Percentiles rank a stretch among this genome's conserved stretches.
Evolutionary conservation across 2,329 filamentous ascomycete genomes (phyloP).

Genomic region (Sphaerulina musiva): DNA sequence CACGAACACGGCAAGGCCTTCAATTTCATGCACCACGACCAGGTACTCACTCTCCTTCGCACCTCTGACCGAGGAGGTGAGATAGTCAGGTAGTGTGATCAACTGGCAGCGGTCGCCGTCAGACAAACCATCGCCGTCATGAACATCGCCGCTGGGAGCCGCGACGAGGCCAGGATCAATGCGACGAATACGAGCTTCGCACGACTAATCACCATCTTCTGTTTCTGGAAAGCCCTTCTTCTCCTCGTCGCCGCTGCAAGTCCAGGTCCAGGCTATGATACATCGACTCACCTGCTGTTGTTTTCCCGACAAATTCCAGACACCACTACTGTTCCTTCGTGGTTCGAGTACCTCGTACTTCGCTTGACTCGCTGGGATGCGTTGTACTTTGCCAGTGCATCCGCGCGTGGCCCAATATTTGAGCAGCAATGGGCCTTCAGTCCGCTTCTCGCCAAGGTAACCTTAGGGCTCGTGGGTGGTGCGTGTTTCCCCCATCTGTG

Average conservation of each 20-base stretch:
- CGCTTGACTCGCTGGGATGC: slow-evolving; percentile 74
- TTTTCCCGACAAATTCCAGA: slow-evolving; percentile 34
- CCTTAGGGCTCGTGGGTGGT: slow-evolving; percentile 40
- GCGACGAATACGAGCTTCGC: slow-evolving; percentile 10
- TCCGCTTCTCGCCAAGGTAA: slow-evolving; percentile 46
- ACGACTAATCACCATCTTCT: slow-evolving; percentile 40
- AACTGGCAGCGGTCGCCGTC: too few relatives aligned
- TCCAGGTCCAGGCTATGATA: slow-evolving; percentile 65
- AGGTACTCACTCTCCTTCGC: too few relatives aligned
- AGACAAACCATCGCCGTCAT: background rate
- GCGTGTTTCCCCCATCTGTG: slow-evolving; percentile 31
- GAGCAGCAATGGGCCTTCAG: slow-evolving; percentile 88
- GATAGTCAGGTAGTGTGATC: too few relatives aligned
- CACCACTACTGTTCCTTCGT: slow-evolving; percentile 13
- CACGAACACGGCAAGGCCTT: background rate
- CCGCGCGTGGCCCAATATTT: slow-evolving; percentile 59
- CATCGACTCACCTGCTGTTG: slow-evolving; percentile 53
- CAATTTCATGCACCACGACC: too few relatives aligned
- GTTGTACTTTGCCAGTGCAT: slow-evolving; percentile 63
- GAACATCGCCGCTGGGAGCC: background rate
- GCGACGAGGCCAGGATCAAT: slow-evolving; percentile 2
- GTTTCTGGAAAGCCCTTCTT: slow-evolving; percentile 61
- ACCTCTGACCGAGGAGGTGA: too few relatives aligned
- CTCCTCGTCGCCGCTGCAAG: slow-evolving; percentile 54
- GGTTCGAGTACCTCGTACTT: slow-evolving; percentile 40